phyloP scores from a whole-genome alignment of 2,329 filamentous ascomycete genomes.

The Hypoxylon sp. region DNA sequence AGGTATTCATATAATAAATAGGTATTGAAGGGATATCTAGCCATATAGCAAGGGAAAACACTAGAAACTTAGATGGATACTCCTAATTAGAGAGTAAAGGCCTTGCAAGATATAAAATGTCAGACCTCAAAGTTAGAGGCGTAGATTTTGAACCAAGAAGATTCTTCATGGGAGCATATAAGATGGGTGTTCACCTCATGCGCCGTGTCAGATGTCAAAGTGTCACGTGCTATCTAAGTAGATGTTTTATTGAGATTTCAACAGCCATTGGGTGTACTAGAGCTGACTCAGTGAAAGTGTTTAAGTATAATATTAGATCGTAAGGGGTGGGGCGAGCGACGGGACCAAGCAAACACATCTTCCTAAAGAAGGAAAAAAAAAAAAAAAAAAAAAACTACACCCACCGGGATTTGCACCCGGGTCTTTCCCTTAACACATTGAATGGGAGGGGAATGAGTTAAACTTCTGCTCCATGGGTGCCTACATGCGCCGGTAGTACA shows the following conservation, averaged over 20 bases:
- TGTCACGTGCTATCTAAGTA: neutral
- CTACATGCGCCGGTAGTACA: too few species aligned
- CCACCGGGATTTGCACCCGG: conserved; percentile 29
- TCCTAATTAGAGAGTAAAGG: neutral
- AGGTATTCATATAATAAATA: neutral
- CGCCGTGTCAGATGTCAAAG: neutral
- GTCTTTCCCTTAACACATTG: conserved; percentile 20
- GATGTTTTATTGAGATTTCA: neutral
- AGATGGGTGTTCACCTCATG: neutral
- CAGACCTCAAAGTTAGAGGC: neutral
- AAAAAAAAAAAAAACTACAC: conserved; percentile 18
- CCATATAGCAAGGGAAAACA: too few species aligned
- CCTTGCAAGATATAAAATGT: neutral
- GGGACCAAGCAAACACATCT: neutral
- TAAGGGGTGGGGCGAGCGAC: too few species aligned
- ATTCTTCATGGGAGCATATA: neutral
- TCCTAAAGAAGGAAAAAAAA: neutral
- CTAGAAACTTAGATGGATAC: too few species aligned
- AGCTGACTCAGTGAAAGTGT: neutral
- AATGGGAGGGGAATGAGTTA: conserved; percentile 23
- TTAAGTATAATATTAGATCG: too few species aligned
- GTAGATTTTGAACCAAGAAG: neutral
- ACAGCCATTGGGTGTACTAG: neutral
- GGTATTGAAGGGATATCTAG: neutral
- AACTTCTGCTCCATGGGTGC: conserved; percentile 23